These are phyloP conservation scores for Leucaena leucocephala DNA, from an alignment of 306 rosid species.

Conservation along the genomic window DNA sequence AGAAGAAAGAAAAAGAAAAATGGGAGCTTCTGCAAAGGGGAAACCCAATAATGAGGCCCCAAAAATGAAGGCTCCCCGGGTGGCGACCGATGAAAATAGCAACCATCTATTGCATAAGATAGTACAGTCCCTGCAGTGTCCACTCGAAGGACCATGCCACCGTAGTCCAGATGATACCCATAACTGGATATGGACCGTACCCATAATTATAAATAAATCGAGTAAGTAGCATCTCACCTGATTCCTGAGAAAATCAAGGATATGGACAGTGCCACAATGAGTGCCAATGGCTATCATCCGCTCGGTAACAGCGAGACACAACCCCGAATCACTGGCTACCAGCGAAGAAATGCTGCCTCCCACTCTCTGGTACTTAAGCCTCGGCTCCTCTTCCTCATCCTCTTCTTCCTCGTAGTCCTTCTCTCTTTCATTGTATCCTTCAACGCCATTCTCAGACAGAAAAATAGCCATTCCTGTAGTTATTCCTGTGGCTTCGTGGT, in stretches of 20 bases:
- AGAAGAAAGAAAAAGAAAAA: background rate
- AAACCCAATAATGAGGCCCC: slow-evolving; percentile 26
- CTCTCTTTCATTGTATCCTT: slow-evolving; percentile 92
- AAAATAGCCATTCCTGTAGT: slow-evolving; percentile 77
- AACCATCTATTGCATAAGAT: slow-evolving; percentile 6
- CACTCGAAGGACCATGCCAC: background rate
- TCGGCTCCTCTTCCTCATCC: slow-evolving; percentile 74
- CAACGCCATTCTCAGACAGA: slow-evolving; percentile 79
- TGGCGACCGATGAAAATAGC: slow-evolving; percentile 6
- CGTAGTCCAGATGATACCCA: background rate
- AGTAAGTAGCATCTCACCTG: slow-evolving; percentile 57
- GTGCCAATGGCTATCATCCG: slow-evolving; percentile 69
- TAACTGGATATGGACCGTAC: background rate
- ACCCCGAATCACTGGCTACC: slow-evolving; percentile 74
- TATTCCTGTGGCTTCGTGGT: slow-evolving; percentile 42
- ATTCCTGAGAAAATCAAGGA: too few species aligned
- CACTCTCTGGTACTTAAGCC: slow-evolving; percentile 96
- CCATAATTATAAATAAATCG: background rate
- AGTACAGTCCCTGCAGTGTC: background rate
- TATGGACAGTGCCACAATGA: too few species aligned
- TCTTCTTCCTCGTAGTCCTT: slow-evolving; percentile 69
- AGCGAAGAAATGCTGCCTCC: slow-evolving; percentile 91
- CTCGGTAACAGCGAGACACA: slow-evolving; percentile 83
- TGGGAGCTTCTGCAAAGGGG: background rate
- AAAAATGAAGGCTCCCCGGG: slow-evolving; percentile 6